Evolutionary conservation across 352 stramenopile genomes (phyloP), one percentile per base, ranked within the genome.

Genomic region (Phytophthora lateralis): DNA sequence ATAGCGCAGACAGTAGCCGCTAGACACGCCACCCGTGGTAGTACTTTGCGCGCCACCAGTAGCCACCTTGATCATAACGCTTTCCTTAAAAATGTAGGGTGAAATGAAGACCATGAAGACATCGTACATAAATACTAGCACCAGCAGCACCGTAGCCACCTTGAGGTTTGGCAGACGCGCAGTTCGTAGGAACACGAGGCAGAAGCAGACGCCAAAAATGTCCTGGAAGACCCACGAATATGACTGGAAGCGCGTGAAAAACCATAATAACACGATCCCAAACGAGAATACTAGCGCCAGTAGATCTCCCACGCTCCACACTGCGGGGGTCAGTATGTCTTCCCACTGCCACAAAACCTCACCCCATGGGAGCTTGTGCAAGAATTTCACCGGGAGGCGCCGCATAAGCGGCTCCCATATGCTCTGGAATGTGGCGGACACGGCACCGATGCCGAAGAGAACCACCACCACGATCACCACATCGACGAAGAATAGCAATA

Each of bases 21-120:
- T 69, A 20, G 66, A 74, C 17, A 76, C 72, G 32, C 67, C 67
- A 43, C 57, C 71, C 0, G 75, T 76, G 32, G 73, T 37, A 52
- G 63, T 64, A 47, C 67, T 74, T 56, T 91, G 80, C 11, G 67
- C 77, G 10, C 91, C 93, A 60, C 80, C 90, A 12, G 90, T 98
- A 9, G 94, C 96, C 11, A 97, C 94, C 69, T 96, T 97, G 63
- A 98, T 96, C 94, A 98, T 98, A 60, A 98, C 87, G 53, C 75
- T 95, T 56, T 93, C 72, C n/a, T 83, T 56, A 59, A 97, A 97
- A 30, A 98, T 87, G 50, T 89, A 87, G 5, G 92, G 93, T 37
- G 91, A 97, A 30, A 98, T 69, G 74, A 98, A 98, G 17, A 98
- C 92, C 83, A 98, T 98, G 69, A 98, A 98, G 38, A 98, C 90